Evolutionary conservation across 352 stramenopile species (phyloP).

Genomic region (Pseudoperonospora humuli): DNA sequence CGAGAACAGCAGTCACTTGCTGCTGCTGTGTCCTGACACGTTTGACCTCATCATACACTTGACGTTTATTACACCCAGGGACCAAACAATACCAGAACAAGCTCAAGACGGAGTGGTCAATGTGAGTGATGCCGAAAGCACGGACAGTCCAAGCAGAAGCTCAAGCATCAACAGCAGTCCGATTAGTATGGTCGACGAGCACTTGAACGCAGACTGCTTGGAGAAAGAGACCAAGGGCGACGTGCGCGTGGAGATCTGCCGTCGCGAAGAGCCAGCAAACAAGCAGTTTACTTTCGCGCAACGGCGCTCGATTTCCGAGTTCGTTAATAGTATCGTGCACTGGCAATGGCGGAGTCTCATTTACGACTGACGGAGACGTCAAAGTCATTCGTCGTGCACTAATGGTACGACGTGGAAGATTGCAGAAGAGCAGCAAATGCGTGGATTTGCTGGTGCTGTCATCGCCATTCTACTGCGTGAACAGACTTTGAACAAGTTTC

Average conservation of each 20-base stretch:
- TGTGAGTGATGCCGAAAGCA: conserved; percentile 15
- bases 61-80: conserved; percentile 47
- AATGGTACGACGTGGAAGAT: no score
- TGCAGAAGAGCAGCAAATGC: no score
- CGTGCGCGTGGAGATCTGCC: conserved; percentile 75
- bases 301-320: conserved; percentile 74
- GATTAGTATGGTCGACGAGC: conserved; percentile 9
- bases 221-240: conserved; percentile 16
- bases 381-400: no score
- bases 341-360: conserved; percentile 84
- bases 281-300: conserved; percentile 76
- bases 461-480: no score
- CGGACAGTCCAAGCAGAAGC: conserved; percentile 12
- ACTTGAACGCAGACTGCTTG: conserved; percentile 26
- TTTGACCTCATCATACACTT: conserved; percentile 86
- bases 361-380: conserved; percentile 53
- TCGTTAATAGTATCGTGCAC: conserved; percentile 84
- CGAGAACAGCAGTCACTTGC: conserved; percentile 62
- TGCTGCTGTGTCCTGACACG: conserved; percentile 74
- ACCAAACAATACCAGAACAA: conserved; percentile 7
- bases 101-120: conserved; percentile 4
- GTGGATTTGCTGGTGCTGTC: no score
- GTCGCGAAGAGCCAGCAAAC: conserved; percentile 70
- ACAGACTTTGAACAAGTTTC: no score
- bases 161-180: conserved; percentile 16